Base-by-base conservation (phyloP, 2,329 filamentous ascomycete species). In the Botrytis porri region DNA sequence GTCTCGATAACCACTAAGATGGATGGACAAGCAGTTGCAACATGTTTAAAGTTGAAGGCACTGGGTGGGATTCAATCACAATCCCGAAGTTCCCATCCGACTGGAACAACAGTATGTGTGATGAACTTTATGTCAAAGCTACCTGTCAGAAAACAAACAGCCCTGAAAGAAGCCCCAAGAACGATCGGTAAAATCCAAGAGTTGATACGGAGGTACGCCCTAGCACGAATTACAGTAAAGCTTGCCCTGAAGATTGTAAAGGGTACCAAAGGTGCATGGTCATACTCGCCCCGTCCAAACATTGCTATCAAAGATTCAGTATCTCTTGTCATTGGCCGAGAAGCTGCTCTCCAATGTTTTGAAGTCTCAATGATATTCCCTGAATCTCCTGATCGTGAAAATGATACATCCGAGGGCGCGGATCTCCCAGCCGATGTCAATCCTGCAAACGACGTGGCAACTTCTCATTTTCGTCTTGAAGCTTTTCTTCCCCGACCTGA, bases 61-160 rank as follows among this genome's bases (percentile, higher is more conserved):
- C 78, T 80, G 4, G 79, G 78, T 25, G 85, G 85, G n/a, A 75
- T 85, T 35, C 77, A 77, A 10, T 80, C 77, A 62, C 80, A 81
- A 37, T 81, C 80, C 54, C 80, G 81, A 8, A 75, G 73, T 45
- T 85, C 88, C 8, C 86, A 88, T 66, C 87, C 89, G 0, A 82
- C 90, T n/a, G 93, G 93, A 37, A 94, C 92, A 0, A 91, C 89
- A 1, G 86, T 94, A 45, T 86, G 84, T 67, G 86, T 90, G 25
- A 83, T 83, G 7, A 84, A 87, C 37, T 84, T 94, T 48, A 89
- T 93, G 78, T 82, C 85, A 8, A 81, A 81, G 29, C 80, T 92
- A 32, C 91, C 91, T 0, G 91, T 94, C 12, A 87, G 92, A 48
- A 87, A 86, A 75, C 86, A 90, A 77, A 81, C 84, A 8, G 84